Evolutionary conservation across 2,329 filamentous ascomycete genomes (phyloP), one percentile per base, ranked within the genome.

Genomic region (Neofusicoccum ribis): DNA sequence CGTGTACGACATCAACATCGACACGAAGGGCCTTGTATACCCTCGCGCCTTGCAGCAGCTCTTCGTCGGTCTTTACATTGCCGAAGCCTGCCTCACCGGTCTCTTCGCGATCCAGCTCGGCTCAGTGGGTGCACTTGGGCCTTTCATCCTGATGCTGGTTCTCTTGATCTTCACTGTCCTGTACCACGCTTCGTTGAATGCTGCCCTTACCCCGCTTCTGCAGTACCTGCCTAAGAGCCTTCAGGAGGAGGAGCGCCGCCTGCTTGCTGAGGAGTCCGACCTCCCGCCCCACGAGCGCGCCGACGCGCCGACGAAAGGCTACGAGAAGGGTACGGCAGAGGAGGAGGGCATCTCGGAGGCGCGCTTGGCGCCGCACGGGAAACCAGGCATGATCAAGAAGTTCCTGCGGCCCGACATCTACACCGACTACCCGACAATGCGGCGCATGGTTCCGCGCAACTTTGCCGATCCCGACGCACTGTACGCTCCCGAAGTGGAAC

Each of bases 11-110:
- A 79, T 79, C 65, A 69, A 75, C 44, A 76, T 81, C 61, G 81
- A 84, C 66, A 83, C 81, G 34, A 79, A 80, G 67, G 81, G 81
- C 46, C 76, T 76, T 15, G 76, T 77, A 2, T 83, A 83, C 69
- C 76, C 78, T 62, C 78, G 79, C 31, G 81, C 81, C 4, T 67
- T 84, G 31, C 77, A 80, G 65, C 81, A 83, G 56, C 75, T 83
- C 41, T 77, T 79, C 9, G 79, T 78, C 3, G 81, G 81, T 59
- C 72, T 83, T 15, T 84, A 83, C 64, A 73, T 84, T 4, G 79
- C 80, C 8, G 78, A 83, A 66, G 71, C 80, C n/a, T 82, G 80
- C 66, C 72, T 83, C 23, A 80, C 83, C 6, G 81, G 81, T 6
- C 63, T 79, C 23, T 82, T 79, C 73, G 56, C 64, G 7, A 62